These are phyloP conservation scores for Picochlorum sp. DNA, from an alignment of 139 green algal genomes.

Conservation along the genomic window DNA sequence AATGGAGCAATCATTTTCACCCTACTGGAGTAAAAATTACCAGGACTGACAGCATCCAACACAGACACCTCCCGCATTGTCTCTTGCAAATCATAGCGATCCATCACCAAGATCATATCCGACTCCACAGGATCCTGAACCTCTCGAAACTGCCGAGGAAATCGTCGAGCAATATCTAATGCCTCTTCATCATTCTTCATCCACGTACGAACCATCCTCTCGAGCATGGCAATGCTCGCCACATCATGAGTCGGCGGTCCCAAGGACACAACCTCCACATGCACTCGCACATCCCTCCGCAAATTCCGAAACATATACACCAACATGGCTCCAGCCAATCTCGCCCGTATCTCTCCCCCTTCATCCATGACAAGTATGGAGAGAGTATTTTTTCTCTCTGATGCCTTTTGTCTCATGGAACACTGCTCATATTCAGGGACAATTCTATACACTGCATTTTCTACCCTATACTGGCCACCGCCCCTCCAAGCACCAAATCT, in stretches of 20 bases:
- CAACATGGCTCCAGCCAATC: constrained; percentile 31
- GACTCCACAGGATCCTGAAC: constrained; percentile 34
- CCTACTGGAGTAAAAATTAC: constrained; percentile 25
- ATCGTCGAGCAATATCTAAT: background rate
- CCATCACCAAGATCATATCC: constrained; percentile 57
- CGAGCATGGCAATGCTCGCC: background rate
- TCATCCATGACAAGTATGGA: constrained; percentile 35
- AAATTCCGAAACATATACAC: constrained; percentile 14
- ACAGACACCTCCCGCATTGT: constrained; percentile 36
- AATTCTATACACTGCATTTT: no score
- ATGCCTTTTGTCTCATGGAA: no score
- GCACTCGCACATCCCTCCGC: constrained; percentile 9
- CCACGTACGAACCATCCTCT: background rate
- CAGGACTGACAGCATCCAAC: constrained; percentile 45
- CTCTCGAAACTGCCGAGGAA: constrained; percentile 35
- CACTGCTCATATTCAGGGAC: no score
- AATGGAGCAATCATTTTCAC: constrained; percentile 27
- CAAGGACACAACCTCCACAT: constrained; percentile 29
- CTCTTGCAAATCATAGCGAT: constrained; percentile 42
- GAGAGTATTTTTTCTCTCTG: constrained; percentile 6
- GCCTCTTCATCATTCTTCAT: background rate
- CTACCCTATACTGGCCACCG: no score
- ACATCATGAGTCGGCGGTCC: background rate
- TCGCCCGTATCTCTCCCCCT: constrained; percentile 28
- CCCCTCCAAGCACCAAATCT: no score